Conservation (phyloP, 176 grass and related monocot genomes). For the Phoenix dactylifera region DNA sequence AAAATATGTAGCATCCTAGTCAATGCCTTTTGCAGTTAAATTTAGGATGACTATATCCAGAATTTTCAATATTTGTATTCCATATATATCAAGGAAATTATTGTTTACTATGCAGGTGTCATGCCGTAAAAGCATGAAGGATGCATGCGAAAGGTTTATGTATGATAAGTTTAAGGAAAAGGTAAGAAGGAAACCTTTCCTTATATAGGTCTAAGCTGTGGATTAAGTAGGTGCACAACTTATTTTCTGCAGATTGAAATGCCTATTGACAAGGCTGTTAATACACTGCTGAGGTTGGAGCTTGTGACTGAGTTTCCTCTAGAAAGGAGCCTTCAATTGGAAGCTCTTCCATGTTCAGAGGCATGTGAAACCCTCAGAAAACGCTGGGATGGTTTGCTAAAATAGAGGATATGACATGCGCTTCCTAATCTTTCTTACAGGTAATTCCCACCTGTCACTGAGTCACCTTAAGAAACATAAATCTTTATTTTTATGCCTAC, state of each 20-base stretch:
- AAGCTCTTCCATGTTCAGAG: conserved; percentile 50
- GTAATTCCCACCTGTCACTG: no score
- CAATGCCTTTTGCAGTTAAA: no score
- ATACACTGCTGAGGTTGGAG: conserved; percentile 59
- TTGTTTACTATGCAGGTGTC: conserved; percentile 35
- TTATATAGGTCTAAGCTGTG: neutral
- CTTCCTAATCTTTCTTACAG: no score
- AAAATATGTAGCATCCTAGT: no score
- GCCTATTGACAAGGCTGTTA: conserved; percentile 79
- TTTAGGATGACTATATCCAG: neutral
- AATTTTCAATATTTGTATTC: neutral
- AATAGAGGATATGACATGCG: conserved; percentile 20
- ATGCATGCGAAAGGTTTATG: conserved; percentile 58
- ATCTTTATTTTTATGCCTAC: no score
- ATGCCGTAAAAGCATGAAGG: conserved; percentile 48
- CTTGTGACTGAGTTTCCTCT: conserved; percentile 50
- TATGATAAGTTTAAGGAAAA: conserved; percentile 72
- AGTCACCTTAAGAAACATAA: no score
- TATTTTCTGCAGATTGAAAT: conserved; percentile 68
- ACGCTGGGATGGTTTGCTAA: conserved; percentile 60
- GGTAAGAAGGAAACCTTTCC: conserved; percentile 26
- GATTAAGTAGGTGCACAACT: neutral
- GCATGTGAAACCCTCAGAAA: conserved; percentile 47
- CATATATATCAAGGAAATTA: neutral
- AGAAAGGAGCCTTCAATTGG: conserved; percentile 17